Percentiles rank a stretch among this genome's conserved stretches.
These are phyloP conservation scores for Ramichloridium luteum DNA, from an alignment of 2,329 filamentous ascomycete species.

Conservation along the genomic window DNA sequence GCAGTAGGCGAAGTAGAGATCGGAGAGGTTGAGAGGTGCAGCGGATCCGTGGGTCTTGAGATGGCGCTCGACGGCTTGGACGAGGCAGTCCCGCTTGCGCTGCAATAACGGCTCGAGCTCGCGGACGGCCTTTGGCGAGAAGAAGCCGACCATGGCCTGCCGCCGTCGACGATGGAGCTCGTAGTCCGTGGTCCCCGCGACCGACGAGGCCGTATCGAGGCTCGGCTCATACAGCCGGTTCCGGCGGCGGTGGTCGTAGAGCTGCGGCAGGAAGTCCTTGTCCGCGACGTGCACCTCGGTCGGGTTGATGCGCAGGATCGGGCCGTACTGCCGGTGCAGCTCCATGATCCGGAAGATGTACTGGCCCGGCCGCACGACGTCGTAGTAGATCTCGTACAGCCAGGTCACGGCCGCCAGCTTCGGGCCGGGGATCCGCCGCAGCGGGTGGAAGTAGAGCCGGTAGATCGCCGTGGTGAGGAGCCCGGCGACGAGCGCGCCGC, in stretches of 20 bases:
- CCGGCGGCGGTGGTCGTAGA: constrained; percentile 4
- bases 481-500: no score
- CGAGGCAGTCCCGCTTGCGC: constrained; percentile 4
- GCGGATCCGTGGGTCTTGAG: background rate
- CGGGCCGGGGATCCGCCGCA: constrained; percentile 24
- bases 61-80: constrained; percentile 4
- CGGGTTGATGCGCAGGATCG: constrained; percentile 6
- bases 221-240: constrained; percentile 5
- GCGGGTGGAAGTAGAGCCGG: constrained; percentile 23
- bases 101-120: constrained; percentile 4
- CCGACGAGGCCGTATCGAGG: constrained; percentile 3
- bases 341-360: constrained; percentile 9
- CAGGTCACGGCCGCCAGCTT: constrained; percentile 24
- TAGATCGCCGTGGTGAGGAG: no score
- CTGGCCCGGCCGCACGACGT: constrained; percentile 4
- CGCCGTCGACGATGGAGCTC: constrained; percentile 4
- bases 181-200: constrained; percentile 6
- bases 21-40: constrained; percentile 4
- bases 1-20: constrained; percentile 7
- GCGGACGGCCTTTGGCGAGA: constrained; percentile 6
- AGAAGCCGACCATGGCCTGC: constrained; percentile 7
- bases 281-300: constrained; percentile 8
- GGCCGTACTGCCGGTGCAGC: constrained; percentile 6
- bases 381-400: constrained; percentile 12
- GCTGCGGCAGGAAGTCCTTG: constrained; percentile 2